Conservation (phyloP, 148 eudicot species). For the Dianthus caryophyllus region DNA sequence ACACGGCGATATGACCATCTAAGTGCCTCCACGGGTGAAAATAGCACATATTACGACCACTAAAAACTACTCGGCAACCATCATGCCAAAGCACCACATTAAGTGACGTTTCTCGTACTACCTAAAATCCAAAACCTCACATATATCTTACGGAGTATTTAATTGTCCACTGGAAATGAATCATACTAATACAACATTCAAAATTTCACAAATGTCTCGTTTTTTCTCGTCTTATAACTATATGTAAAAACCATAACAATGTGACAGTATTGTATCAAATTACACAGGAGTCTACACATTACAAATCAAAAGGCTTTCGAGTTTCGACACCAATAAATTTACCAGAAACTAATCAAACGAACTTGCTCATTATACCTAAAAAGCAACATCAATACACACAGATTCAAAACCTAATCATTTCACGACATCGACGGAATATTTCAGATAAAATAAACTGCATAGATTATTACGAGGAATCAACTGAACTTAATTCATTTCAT, state of each 20-base stretch:
- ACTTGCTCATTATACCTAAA: too few relatives aligned
- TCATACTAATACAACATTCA: neutral
- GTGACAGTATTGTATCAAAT: neutral
- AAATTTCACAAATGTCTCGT: neutral
- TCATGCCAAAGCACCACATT: too few relatives aligned
- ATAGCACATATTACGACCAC: neutral
- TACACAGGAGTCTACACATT: neutral
- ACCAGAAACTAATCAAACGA: neutral
- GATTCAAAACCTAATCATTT: too few relatives aligned
- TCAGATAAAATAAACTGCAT: too few relatives aligned
- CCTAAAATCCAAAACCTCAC: too few relatives aligned
- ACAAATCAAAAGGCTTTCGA: neutral
- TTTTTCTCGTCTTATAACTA: neutral
- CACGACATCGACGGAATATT: too few relatives aligned
- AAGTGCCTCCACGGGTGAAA: neutral
- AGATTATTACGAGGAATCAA: neutral
- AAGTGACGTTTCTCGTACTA: too few relatives aligned
- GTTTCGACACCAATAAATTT: neutral
- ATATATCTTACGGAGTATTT: too few relatives aligned
- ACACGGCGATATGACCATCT: neutral
- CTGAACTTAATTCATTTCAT: neutral
- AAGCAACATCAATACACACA: too few relatives aligned
- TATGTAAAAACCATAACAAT: neutral
- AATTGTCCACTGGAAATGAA: too few relatives aligned
- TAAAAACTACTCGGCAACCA: too few relatives aligned